These are phyloP conservation scores for Magnusiomyces starmeri DNA, from an alignment of 1,139 yeast genomes.

Conservation along the genomic window DNA sequence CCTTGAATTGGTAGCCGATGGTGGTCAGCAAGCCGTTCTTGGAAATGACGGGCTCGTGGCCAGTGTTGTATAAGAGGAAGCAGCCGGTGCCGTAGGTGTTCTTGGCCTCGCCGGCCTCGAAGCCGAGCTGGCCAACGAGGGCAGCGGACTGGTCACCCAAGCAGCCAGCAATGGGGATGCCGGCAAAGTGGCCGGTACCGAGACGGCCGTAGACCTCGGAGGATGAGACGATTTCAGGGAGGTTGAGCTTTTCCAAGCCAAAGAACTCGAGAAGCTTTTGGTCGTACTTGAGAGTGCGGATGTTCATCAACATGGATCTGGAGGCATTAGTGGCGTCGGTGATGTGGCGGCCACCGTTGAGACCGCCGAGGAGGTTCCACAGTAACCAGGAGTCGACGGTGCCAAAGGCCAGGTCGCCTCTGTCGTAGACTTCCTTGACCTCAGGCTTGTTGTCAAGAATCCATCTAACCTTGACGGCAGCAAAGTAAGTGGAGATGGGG, in stretches of 20 bases:
- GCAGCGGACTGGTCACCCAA: conserved; percentile 95
- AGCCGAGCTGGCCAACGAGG: conserved; percentile 85
- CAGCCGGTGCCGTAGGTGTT: conserved; percentile 99
- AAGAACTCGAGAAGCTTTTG: conserved; percentile 67
- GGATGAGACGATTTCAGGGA: conserved; percentile 78
- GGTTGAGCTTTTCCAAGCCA: conserved; percentile 57
- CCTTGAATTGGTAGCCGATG: conserved; percentile 83
- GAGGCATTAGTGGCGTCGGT: conserved; percentile 91
- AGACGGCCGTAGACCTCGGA: conserved; percentile 69
- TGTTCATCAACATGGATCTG: conserved; percentile 84
- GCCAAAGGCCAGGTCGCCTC: conserved; percentile 81
- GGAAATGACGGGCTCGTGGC: conserved; percentile 48
- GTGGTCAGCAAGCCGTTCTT: conserved; percentile 83
- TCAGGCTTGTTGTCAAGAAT: conserved; percentile 68
- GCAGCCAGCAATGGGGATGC: conserved; percentile 80
- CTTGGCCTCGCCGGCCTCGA: conserved; percentile 77
- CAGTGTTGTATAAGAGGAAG: conserved; percentile 84
- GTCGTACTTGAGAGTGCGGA: conserved; percentile 70
- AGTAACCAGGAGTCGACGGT: conserved; percentile 94
- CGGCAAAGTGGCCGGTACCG: conserved; percentile 33
- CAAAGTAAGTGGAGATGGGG: conserved; percentile 85
- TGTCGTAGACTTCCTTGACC: conserved; percentile 64
- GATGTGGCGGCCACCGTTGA: conserved; percentile 44
- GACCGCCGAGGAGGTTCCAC: conserved; percentile 70
- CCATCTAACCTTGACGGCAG: conserved; percentile 90